Conservation (phyloP, 176 grass and related monocot genomes). For the Bothriochloa decipiens region DNA sequence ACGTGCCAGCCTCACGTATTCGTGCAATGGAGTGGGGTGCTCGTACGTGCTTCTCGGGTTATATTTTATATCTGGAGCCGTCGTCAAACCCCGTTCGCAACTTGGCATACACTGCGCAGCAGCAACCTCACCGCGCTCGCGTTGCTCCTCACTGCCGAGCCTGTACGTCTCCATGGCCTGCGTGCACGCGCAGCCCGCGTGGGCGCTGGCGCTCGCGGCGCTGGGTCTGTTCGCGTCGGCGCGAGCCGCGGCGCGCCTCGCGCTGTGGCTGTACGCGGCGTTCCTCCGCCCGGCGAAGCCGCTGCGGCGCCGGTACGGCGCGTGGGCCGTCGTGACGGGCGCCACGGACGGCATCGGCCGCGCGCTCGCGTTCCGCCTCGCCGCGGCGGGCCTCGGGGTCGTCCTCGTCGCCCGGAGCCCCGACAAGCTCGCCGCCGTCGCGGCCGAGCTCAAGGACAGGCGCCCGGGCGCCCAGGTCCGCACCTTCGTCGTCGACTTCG, state of each 20-base stretch:
- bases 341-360: slow-evolving; percentile 79
- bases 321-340: slow-evolving; percentile 83
- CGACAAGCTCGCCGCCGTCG: slow-evolving; percentile 61
- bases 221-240: slow-evolving; percentile 50
- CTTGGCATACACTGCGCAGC: too few relatives aligned
- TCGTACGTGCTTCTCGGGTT: background rate
- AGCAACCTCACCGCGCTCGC: too few relatives aligned
- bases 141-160: too few relatives aligned
- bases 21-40: too few relatives aligned
- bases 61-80: background rate
- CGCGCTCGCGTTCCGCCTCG: slow-evolving; percentile 63
- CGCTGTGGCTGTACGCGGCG: slow-evolving; percentile 54
- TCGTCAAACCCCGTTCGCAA: background rate
- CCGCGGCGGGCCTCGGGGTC: slow-evolving; percentile 51
- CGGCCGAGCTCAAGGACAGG: slow-evolving; percentile 32
- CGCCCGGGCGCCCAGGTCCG: slow-evolving; percentile 39
- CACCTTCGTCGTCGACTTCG: slow-evolving; percentile 71
- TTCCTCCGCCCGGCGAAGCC: slow-evolving; percentile 71
- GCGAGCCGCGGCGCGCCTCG: slow-evolving; percentile 35
- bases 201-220: slow-evolving; percentile 53
- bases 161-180: background rate
- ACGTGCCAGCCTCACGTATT: too few relatives aligned
- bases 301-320: slow-evolving; percentile 60
- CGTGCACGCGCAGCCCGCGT: slow-evolving; percentile 35
- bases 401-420: slow-evolving; percentile 75